A percentile compares a stretch with the other conserved stretches of the same genome.
Conservation (phyloP, 2,329 filamentous ascomycete species). For the Stachybotrys echinatus region DNA sequence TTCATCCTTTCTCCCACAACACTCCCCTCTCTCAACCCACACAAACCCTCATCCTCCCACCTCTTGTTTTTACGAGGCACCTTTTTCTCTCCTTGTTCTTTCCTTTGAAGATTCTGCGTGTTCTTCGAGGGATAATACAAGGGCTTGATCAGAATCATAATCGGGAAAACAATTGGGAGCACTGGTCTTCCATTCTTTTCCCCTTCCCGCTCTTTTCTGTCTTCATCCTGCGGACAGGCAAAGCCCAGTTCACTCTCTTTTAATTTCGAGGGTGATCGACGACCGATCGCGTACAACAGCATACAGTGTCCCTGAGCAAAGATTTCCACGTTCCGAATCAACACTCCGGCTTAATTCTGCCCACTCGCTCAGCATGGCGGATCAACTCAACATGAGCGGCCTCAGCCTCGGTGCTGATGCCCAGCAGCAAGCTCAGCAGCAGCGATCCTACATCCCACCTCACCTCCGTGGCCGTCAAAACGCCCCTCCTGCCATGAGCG, state of each 20-base stretch:
- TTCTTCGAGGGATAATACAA: constrained; percentile 34
- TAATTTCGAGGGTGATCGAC: constrained; percentile 21
- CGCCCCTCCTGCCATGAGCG: constrained; percentile 35
- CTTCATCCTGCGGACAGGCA: constrained; percentile 21
- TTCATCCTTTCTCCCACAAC: constrained; percentile 28
- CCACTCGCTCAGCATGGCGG: constrained; percentile 54
- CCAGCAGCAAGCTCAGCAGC: constrained; percentile 21
- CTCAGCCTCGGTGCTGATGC: constrained; percentile 55
- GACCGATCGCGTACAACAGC: constrained; percentile 5
- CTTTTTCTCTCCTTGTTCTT: constrained; percentile 34
- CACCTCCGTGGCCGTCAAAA: constrained; percentile 62
- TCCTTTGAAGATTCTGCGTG: constrained; percentile 41
- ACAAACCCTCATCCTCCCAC: constrained; percentile 23
- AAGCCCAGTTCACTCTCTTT: constrained; percentile 16
- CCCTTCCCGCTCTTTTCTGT: constrained; percentile 21
- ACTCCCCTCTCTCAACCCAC: constrained; percentile 19
- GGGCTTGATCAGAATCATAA: constrained; percentile 25
- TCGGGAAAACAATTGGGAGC: constrained; percentile 25
- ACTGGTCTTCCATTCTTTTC: constrained; percentile 27
- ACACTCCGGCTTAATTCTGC: neutral
- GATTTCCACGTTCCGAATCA: neutral
- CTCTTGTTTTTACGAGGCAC: constrained; percentile 23
- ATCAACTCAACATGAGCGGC: constrained; percentile 77
- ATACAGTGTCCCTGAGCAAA: neutral
- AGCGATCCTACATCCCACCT: constrained; percentile 77